Percentiles rank a stretch among this genome's conserved stretches.
Evolutionary conservation across 2,329 filamentous ascomycete genomes (phyloP).

Genomic region (Alternaria postmessia): DNA sequence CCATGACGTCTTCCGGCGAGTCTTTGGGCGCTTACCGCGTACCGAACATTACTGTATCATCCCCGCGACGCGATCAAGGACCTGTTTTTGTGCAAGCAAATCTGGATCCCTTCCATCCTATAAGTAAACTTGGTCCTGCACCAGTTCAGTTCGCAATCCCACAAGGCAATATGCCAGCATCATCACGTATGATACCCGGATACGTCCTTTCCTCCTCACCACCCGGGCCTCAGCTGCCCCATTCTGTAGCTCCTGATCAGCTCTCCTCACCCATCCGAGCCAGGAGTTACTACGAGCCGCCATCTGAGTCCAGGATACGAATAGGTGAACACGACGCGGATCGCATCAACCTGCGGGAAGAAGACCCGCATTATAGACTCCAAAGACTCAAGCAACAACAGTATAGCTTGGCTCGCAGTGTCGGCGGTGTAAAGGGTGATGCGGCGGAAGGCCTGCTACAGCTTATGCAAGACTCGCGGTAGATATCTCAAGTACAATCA

Average conservation of each 20-base stretch:
- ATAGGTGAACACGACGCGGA: conserved; percentile 24
- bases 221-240: conserved; percentile 22
- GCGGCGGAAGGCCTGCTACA: conserved; percentile 64
- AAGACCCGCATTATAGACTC: conserved; percentile 31
- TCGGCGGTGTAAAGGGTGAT: conserved; percentile 58
- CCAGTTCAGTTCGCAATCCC: conserved; percentile 50
- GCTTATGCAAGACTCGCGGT: conserved; percentile 48
- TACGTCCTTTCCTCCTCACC: conserved; percentile 43
- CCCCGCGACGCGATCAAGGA: conserved; percentile 30
- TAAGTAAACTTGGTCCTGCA: conserved; percentile 45
- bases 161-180: conserved; percentile 40
- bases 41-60: conserved; percentile 43
- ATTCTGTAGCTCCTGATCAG: conserved; percentile 29
- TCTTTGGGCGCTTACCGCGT: conserved; percentile 22
- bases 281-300: conserved; percentile 20
- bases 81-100: conserved; percentile 41
- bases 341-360: conserved; percentile 24
- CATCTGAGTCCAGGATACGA: conserved; percentile 22
- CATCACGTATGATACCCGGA: conserved; percentile 47
- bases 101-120: conserved; percentile 42
- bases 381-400: conserved; percentile 39
- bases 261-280: conserved; percentile 30
- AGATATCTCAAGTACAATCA: conserved; percentile 8
- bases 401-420: conserved; percentile 46
- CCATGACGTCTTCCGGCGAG: conserved; percentile 28